Percentiles rank a stretch among this genome's conserved stretches.
phyloP scores from a whole-genome alignment of 495 filamentous ascomycete species.

The Annulohypoxylon moriforme region DNA sequence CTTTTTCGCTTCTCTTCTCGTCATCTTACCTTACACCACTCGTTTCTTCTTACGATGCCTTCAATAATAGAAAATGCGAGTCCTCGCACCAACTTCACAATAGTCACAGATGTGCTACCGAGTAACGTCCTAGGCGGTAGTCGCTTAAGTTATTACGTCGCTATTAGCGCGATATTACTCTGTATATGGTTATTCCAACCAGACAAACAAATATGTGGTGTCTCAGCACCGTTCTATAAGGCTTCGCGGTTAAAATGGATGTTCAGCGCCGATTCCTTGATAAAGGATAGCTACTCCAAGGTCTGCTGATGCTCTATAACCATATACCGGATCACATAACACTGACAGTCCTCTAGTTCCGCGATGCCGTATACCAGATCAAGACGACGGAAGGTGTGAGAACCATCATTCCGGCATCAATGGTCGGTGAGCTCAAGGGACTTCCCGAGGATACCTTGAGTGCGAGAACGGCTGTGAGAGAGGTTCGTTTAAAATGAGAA shows the following conservation, averaged over 20 bases:
- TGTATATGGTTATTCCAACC: constrained; percentile 45
- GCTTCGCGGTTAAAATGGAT: constrained; percentile 52
- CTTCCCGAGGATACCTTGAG: constrained; percentile 53
- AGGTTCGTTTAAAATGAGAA: constrained; percentile 37
- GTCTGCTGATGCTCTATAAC: constrained; percentile 20
- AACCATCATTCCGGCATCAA: constrained; percentile 49
- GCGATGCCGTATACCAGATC: constrained; percentile 52
- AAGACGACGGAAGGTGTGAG: constrained; percentile 55
- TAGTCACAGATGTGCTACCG: constrained; percentile 30
- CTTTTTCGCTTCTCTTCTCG: neutral
- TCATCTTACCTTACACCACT: neutral
- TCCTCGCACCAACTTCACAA: constrained; percentile 39
- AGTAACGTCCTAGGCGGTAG: constrained; percentile 33
- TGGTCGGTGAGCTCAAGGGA: constrained; percentile 53
- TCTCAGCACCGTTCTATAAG: constrained; percentile 49
- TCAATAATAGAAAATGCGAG: constrained; percentile 41
- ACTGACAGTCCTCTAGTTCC: constrained; percentile 47
- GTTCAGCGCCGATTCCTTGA: constrained; percentile 49
- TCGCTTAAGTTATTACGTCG: constrained; percentile 48
- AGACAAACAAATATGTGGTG: constrained; percentile 34
- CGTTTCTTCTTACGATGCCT: constrained; percentile 27
- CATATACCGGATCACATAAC: neutral
- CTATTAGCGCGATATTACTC: constrained; percentile 38
- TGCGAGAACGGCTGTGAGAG: constrained; percentile 50
- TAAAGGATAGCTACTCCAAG: constrained; percentile 52